Evolutionary conservation across 2,329 filamentous ascomycete genomes (phyloP), one percentile per base, ranked within the genome.

Genomic region (Apiospora kogelbergensis): DNA sequence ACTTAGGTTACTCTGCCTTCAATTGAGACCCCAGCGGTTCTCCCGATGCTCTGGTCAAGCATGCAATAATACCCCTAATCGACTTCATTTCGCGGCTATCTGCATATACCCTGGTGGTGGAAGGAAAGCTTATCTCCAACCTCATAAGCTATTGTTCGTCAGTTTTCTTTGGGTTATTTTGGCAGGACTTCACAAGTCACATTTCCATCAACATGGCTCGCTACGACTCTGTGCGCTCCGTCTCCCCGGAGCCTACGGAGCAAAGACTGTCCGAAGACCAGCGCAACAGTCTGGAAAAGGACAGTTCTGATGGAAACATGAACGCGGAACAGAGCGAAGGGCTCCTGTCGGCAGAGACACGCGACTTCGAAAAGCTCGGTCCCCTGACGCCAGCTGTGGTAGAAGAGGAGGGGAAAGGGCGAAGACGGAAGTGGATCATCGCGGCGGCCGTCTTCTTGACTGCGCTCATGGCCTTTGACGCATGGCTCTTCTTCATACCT

Each of bases 341-440:
- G 24, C 65, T 73, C 24, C 65, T 72, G 24, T 46, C 66, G 26
- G 48, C 48, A 17, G 48, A 67, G 17, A 53, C 57, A 44, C 41
- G 67, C 24, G 66, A 68, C 44, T 42, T 70, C 17, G 71, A 71
- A 53, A 67, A 67, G 30, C 22, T 67, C n/a, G 53, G 40, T 11
- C 37, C 41, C n/a, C 26, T 42, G 7, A 37, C 57, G 11, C 64
- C 37, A 17, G 20, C 46, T 17, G 53, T 44, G 10, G 40, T 42
- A 13, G 40, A 13, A 42, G 24, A 13, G n/a, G 9, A 60, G 10
- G 53, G 30, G 3, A 30, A 60, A 37, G 46, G 67, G 30, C 68
- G 64, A 6, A 67, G 63, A 68, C 44, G 68, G 30, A 63, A 57
- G n/a, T 73, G 73, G 72, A 48, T 68, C 15, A 65, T 65, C n/a